Conservation (phyloP, 2,329 filamentous ascomycete genomes). For the Alternaria sp. region DNA sequence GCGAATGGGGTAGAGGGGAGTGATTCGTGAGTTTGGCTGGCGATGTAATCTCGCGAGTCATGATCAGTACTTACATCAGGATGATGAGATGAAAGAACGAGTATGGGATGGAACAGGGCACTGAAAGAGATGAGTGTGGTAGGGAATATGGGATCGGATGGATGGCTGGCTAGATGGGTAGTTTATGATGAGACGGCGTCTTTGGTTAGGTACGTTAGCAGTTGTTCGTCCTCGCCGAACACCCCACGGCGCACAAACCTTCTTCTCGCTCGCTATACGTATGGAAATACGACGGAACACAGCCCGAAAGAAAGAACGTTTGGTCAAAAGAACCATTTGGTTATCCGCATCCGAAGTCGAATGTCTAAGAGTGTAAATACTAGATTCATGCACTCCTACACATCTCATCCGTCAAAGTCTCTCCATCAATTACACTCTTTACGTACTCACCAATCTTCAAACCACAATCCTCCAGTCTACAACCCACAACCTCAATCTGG, state of each 20-base stretch:
- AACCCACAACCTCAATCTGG: too few relatives aligned
- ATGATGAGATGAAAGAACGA: neutral
- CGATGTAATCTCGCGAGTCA: neutral
- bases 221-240: neutral
- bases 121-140: neutral
- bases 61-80: neutral
- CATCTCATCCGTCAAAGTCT: too few relatives aligned
- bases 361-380: neutral
- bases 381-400: neutral
- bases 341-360: neutral
- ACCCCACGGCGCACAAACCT: constrained; percentile 1
- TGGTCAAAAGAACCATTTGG: neutral
- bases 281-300: neutral
- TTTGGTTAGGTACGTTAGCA: neutral
- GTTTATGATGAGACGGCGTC: neutral
- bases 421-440: too few relatives aligned
- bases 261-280: neutral
- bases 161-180: neutral
- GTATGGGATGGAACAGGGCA: neutral
- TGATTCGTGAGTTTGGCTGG: neutral
- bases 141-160: neutral
- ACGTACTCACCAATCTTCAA: too few relatives aligned
- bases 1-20: neutral
- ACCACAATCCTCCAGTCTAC: too few relatives aligned
- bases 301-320: neutral